phyloP scores from a whole-genome alignment of 176 grass and related monocot genomes.

The Oryza coarctata region DNA sequence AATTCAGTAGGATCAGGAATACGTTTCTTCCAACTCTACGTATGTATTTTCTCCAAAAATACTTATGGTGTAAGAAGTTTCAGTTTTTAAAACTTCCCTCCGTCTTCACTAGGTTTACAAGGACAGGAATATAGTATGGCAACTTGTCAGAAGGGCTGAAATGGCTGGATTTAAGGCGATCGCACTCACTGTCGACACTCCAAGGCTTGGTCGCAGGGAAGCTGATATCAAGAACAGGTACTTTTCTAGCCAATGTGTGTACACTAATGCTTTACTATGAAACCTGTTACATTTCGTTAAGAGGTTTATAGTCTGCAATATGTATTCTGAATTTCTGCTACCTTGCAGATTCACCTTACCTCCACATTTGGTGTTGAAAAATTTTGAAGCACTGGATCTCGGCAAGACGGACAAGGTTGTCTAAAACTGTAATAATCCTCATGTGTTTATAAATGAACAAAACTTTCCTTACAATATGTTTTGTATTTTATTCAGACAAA shows the following conservation, averaged over 20 bases:
- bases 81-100: neutral
- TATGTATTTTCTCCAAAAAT: slow-evolving; percentile 30
- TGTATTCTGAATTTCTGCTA: neutral
- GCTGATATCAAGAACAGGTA: slow-evolving; percentile 94
- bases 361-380: slow-evolving; percentile 70
- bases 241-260: neutral
- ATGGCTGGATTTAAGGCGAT: slow-evolving; percentile 93
- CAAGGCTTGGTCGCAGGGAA: slow-evolving; percentile 84
- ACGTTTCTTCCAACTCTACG: slow-evolving; percentile 97
- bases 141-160: slow-evolving; percentile 81
- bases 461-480: neutral
- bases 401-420: slow-evolving; percentile 74
- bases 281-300: neutral
- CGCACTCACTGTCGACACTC: slow-evolving; percentile 83
- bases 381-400: slow-evolving; percentile 75
- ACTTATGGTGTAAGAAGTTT: neutral
- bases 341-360: slow-evolving; percentile 73
- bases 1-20: slow-evolving; percentile 81
- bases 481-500: slow-evolving; percentile 58
- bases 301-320: neutral
- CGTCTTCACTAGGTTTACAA: slow-evolving; percentile 69
- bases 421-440: neutral
- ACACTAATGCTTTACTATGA: neutral
- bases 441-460: neutral
- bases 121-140: slow-evolving; percentile 76